phyloP scores from a whole-genome alignment of 805 yeast species.

The Komagataella mondaviorum region DNA sequence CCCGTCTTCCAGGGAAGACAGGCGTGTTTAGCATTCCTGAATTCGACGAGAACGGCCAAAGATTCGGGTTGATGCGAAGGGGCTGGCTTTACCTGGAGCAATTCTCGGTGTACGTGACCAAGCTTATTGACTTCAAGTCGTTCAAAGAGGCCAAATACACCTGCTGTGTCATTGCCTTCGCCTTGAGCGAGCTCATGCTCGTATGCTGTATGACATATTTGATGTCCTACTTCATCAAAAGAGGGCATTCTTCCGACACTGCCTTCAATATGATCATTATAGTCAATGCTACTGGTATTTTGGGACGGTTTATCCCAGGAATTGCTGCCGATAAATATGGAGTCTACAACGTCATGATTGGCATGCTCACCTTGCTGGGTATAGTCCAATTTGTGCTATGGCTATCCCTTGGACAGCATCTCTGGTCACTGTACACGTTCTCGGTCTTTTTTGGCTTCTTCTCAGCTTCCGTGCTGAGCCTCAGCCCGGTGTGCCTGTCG shows the following conservation, averaged over 20 bases:
- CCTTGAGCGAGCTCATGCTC: conserved; percentile 25
- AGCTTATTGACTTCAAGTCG: conserved; percentile 14
- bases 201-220: conserved; percentile 27
- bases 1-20: neutral
- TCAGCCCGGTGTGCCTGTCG: conserved; percentile 49
- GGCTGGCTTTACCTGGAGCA: neutral
- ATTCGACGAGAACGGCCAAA: neutral
- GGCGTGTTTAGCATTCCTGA: neutral
- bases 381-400: conserved; percentile 36
- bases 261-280: conserved; percentile 30
- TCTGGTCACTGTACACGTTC: conserved; percentile 31
- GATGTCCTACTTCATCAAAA: conserved; percentile 27
- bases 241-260: conserved; percentile 24
- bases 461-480: conserved; percentile 40
- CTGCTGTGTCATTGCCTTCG: conserved; percentile 23
- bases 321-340: conserved; percentile 30
- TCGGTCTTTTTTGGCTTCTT: conserved; percentile 40
- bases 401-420: conserved; percentile 44
- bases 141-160: conserved; percentile 23
- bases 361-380: conserved; percentile 24
- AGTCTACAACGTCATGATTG: conserved; percentile 25
- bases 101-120: conserved; percentile 1
- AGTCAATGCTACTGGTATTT: conserved; percentile 26
- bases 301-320: conserved; percentile 33
- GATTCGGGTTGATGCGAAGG: neutral